Percentiles rank a stretch among this genome's conserved stretches.
phyloP scores from a whole-genome alignment of 352 stramenopile genomes.

The Phytophthora hybrid region DNA sequence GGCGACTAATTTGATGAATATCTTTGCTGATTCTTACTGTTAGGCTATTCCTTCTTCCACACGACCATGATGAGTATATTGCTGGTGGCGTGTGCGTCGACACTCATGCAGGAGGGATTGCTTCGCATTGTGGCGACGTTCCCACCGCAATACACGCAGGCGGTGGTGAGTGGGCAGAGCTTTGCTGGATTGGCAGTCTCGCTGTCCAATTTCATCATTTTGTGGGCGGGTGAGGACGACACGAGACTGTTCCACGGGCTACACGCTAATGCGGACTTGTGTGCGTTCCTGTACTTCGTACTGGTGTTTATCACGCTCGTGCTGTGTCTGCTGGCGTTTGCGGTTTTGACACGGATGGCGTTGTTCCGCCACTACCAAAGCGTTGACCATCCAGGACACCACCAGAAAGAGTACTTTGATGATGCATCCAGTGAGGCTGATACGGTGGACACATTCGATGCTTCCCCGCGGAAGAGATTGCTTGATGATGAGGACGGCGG shows the following conservation, averaged over 20 bases:
- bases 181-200: conserved; percentile 80
- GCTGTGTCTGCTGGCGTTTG: conserved; percentile 61
- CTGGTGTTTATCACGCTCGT: conserved; percentile 78
- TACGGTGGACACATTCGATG: conserved; percentile 52
- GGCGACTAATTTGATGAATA: background rate
- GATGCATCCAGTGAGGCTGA: conserved; percentile 40
- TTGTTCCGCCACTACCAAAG: conserved; percentile 77
- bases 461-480: conserved; percentile 35
- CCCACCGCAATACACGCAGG: conserved; percentile 78
- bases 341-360: conserved; percentile 62
- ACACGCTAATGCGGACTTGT: conserved; percentile 61
- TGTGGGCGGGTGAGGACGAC: conserved; percentile 54
- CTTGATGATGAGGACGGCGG: conserved; percentile 21
- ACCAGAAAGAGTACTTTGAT: conserved; percentile 41
- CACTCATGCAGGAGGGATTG: conserved; percentile 84
- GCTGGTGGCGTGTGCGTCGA: conserved; percentile 69
- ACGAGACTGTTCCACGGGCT: conserved; percentile 23
- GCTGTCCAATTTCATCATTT: conserved; percentile 76
- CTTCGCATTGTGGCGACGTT: conserved; percentile 82
- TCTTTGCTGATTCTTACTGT: background rate
- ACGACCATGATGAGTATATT: conserved; percentile 82
- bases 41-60: conserved; percentile 71
- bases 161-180: conserved; percentile 78
- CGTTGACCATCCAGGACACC: conserved; percentile 48
- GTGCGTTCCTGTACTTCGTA: conserved; percentile 83